Base-by-base conservation (phyloP, 1,284 basidiomycete genomes). In the Hortiboletus rubellus region DNA sequence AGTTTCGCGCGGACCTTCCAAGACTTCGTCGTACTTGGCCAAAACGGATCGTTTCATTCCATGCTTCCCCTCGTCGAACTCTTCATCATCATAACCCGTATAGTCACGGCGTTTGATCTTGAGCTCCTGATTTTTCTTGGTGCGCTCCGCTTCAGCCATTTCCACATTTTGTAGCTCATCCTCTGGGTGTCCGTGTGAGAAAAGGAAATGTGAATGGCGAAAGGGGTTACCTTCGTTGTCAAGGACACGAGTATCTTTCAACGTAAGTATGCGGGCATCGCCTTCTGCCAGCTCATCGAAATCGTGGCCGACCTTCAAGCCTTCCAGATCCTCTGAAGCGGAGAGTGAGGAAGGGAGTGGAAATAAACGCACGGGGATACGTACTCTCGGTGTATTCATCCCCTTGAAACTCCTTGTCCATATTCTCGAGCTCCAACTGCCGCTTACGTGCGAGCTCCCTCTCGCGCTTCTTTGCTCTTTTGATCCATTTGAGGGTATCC, bases 131-230 rank as follows among this genome's bases (percentile, higher is more conserved):
- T 86, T 91, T 77, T 88, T 88, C 70, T 90, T 85, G 24, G 84
- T 83, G 11, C 83, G 83, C 66, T 95, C 94, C 47, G 83, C 83
- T 70, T 97, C 94, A 0, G 92, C 93, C 77, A 98, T 83, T 64
- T 95, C 92, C 48, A 96, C 80, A 66, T 99, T 98, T 75, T 97
- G 92, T 18, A 99, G 82, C 74, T 98, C 96, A 75, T 99, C 97
- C 86, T 99, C 97, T 92, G 54, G 18, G 46, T 41, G 33, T 7
- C 3, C 30, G 48, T 17, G 59, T 62, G 42, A 61, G 53, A 44
- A 58, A 49, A 30, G 50, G 45, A 43, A 34, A 12, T 24, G 38
- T 41, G n/a, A 37, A 14, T 27, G 46, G 45, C 4, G 14, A 40
- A 17, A 40, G 27, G 22, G 62, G 78, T 58, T 66, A 88, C 93